These are phyloP conservation scores for Penicillium steckii DNA, from an alignment of 495 filamentous ascomycete genomes.

Conservation along the genomic window DNA sequence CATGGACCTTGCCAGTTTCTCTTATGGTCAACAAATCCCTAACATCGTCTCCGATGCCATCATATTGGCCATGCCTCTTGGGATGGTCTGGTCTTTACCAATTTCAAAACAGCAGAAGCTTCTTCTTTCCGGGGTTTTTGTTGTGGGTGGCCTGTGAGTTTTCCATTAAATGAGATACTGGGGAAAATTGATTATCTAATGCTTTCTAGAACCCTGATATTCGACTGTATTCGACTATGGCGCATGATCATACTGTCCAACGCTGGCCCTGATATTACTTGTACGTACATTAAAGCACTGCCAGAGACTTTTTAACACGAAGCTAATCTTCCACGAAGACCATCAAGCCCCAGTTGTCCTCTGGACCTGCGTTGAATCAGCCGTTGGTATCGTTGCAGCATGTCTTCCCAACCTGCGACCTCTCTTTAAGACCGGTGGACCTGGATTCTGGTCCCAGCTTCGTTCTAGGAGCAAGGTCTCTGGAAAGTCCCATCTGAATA, in stretches of 20 bases:
- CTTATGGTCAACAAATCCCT: conserved; percentile 36
- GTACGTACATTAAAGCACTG: conserved; percentile 5
- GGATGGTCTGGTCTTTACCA: conserved; percentile 40
- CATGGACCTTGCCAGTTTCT: conserved; percentile 28
- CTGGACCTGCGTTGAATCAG: conserved; percentile 29
- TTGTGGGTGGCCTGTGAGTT: conserved; percentile 38
- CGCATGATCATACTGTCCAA: conserved; percentile 20
- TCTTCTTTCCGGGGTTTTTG: conserved; percentile 39
- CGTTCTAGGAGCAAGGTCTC: conserved; percentile 16
- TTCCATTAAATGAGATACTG: not conserved
- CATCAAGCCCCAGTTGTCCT: conserved; percentile 27
- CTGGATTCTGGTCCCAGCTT: conserved; percentile 24
- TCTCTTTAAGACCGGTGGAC: conserved; percentile 17
- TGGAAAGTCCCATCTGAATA: conserved; percentile 9
- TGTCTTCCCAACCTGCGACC: conserved; percentile 29
- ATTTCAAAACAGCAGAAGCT: conserved; percentile 36
- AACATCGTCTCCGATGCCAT: conserved; percentile 42
- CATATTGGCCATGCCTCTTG: conserved; percentile 48
- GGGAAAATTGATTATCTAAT: not conserved
- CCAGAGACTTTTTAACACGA: not conserved
- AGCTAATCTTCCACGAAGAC: conserved; percentile 13
- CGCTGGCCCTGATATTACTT: conserved; percentile 24
- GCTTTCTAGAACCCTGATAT: conserved; percentile 17
- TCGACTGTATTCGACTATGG: conserved; percentile 18
- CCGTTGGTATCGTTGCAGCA: conserved; percentile 26